These are phyloP conservation scores for Fusarium ramigenum DNA, from an alignment of 2,329 filamentous ascomycete species.

Conservation along the genomic window DNA sequence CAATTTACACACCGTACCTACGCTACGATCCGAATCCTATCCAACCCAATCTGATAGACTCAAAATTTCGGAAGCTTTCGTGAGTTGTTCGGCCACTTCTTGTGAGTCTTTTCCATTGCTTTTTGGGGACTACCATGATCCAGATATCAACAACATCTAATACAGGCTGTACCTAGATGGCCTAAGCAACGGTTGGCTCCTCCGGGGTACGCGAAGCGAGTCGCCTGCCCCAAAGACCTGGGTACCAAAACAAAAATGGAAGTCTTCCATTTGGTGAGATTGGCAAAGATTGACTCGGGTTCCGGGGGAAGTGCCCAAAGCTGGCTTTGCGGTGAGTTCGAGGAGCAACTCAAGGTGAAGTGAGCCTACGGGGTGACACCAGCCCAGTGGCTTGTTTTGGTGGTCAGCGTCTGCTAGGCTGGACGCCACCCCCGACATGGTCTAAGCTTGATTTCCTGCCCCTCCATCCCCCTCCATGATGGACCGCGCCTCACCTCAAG, in stretches of 20 bases:
- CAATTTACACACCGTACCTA: slow-evolving; percentile 11
- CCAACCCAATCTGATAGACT: background rate
- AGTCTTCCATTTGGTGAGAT: slow-evolving; percentile 22
- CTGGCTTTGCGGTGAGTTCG: slow-evolving; percentile 35
- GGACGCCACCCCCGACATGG: slow-evolving; percentile 34
- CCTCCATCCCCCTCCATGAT: slow-evolving; percentile 28
- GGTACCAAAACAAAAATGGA: background rate
- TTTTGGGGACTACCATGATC: slow-evolving; percentile 3
- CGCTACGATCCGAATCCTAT: slow-evolving; percentile 9
- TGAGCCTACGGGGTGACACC: background rate
- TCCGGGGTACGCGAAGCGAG: slow-evolving; percentile 4
- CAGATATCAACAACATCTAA: background rate
- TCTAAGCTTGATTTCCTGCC: slow-evolving; percentile 27
- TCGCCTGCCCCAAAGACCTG: slow-evolving; percentile 2
- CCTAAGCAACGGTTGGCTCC: background rate
- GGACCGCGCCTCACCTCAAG: slow-evolving; percentile 22
- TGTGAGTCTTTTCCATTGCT: background rate
- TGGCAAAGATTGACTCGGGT: slow-evolving; percentile 34
- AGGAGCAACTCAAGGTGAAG: slow-evolving; percentile 19
- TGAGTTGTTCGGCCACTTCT: slow-evolving; percentile 14
- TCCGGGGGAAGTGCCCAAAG: slow-evolving; percentile 17
- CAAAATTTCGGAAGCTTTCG: slow-evolving; percentile 7
- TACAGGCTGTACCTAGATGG: slow-evolving; percentile 15
- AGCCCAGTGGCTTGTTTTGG: slow-evolving; percentile 27
- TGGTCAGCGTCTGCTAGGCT: slow-evolving; percentile 36